Conservation (phyloP, 2,329 filamentous ascomycete species). For the Bipolaris victoriae region DNA sequence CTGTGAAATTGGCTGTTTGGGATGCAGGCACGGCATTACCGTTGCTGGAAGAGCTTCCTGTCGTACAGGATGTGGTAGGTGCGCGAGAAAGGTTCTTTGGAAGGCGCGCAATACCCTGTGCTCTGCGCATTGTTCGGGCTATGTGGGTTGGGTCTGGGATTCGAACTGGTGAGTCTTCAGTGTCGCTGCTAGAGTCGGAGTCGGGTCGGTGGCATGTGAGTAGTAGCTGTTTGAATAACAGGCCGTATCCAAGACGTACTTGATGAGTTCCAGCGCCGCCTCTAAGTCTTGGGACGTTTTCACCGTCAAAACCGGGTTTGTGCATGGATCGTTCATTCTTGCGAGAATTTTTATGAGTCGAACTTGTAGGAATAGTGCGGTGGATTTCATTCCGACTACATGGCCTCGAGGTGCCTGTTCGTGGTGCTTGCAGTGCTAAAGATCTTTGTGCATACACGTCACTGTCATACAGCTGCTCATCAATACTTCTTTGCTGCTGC, state of each 20-base stretch:
- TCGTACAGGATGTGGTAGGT: not conserved
- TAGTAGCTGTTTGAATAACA: slow-evolving; percentile 7
- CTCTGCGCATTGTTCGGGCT: not conserved
- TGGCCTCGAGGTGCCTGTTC: not conserved
- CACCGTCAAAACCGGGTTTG: slow-evolving; percentile 3
- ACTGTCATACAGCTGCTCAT: not conserved
- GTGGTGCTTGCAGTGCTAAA: not conserved
- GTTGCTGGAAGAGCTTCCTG: not conserved
- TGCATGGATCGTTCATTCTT: slow-evolving; percentile 12
- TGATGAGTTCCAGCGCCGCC: slow-evolving; percentile 11
- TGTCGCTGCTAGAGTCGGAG: not conserved
- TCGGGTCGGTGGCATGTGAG: slow-evolving; percentile 6
- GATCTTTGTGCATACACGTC: not conserved
- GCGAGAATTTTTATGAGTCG: not conserved
- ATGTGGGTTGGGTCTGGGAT: not conserved
- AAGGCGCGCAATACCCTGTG: slow-evolving; percentile 4
- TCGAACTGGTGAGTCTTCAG: not conserved
- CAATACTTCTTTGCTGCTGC: not conserved
- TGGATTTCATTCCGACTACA: not conserved
- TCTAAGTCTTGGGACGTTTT: slow-evolving; percentile 8
- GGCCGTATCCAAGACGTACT: not conserved
- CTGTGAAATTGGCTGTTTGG: not conserved
- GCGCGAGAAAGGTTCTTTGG: not conserved
- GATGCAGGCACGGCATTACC: not conserved
- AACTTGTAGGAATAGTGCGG: not conserved